Conservation (phyloP, 768 basidiomycete species). For the Psilocybe cyanescens region DNA sequence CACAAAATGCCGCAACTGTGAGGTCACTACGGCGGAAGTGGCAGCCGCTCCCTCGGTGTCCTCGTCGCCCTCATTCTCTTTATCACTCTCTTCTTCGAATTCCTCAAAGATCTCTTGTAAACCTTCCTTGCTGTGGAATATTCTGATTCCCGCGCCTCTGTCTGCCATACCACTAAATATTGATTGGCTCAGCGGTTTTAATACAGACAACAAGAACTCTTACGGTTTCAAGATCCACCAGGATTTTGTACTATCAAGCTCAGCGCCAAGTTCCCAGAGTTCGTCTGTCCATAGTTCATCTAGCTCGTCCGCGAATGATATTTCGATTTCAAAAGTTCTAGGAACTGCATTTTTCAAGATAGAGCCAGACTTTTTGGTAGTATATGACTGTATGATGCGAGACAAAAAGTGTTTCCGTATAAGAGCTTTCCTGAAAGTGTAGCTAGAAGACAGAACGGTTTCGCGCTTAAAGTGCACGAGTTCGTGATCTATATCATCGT, state of each 20-base stretch:
- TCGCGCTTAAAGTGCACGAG: constrained; percentile 57
- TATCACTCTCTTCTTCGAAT: constrained; percentile 76
- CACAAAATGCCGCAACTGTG: constrained; percentile 94
- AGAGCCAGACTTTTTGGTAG: constrained; percentile 43
- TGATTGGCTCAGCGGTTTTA: constrained; percentile 7
- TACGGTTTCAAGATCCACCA: constrained; percentile 98
- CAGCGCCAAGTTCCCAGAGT: constrained; percentile 79
- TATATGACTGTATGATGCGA: constrained; percentile 68
- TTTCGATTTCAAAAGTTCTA: constrained; percentile 80
- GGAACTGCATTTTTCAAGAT: constrained; percentile 51
- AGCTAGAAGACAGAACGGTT: constrained; percentile 73
- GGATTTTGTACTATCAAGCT: constrained; percentile 50
- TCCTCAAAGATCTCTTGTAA: constrained; percentile 77
- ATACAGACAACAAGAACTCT: constrained; percentile 21
- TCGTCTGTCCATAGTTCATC: constrained; percentile 95
- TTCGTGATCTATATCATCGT: constrained; percentile 85
- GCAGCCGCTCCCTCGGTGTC: constrained; percentile 29
- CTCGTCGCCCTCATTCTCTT: constrained; percentile 51
- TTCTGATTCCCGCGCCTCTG: constrained; percentile 90
- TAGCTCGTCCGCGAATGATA: constrained; percentile 91
- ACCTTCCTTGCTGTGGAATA: constrained; percentile 80
- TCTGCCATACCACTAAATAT: constrained; percentile 84
- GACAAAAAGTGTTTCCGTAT: constrained; percentile 95
- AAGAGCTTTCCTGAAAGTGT: constrained; percentile 88
- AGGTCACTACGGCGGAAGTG: constrained; percentile 67